Base-by-base conservation (phyloP, 148 eudicot genomes). In the Rhododendron molle region DNA sequence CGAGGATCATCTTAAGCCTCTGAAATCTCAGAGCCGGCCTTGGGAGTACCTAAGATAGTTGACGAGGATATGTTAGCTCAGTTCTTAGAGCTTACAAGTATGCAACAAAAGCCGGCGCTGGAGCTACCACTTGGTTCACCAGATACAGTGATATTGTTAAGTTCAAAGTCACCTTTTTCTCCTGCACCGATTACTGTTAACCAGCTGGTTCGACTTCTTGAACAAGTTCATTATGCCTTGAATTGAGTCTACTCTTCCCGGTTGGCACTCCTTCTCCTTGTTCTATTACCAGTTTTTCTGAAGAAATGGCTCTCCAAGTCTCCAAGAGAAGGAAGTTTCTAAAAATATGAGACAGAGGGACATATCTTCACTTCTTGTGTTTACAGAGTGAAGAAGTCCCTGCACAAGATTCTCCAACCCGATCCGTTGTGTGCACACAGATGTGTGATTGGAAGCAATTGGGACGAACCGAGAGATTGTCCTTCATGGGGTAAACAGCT, bases 1-100 rank as follows among this genome's bases (percentile, higher is more conserved):
- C n/a, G n/a, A n/a, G n/a, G n/a, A n/a, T n/a, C n/a, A n/a, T n/a
- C n/a, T n/a, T n/a, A n/a, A n/a, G n/a, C n/a, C n/a, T n/a, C n/a
- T n/a, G n/a, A n/a, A n/a, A n/a, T n/a, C n/a, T n/a, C n/a, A n/a
- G n/a, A n/a, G n/a, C n/a, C n/a, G n/a, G n/a, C n/a, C 86, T 44
- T n/a, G n/a, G 87, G 90, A 72, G 92, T 89, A 38, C 90, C 92
- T 62, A 93, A 90, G 86, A 92, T 93, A 79, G 95, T 96, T 14
- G 99, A 96, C 40, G 99, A 98, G 36, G 99, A 96, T 90, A 93
- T 96, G 95, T 88, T 96, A 76, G 91, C 93, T 84, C 99, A 96
- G 88, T 94, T 96, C 86, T 92, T 96, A 89, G 99, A 96, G 91
- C 98, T 96, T 36, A 96, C 98, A 47, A 96, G 91, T 83, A 89